Evolutionary conservation across 345 rosid genomes (phyloP).

Genomic region (Moricandia moricandioides): DNA sequence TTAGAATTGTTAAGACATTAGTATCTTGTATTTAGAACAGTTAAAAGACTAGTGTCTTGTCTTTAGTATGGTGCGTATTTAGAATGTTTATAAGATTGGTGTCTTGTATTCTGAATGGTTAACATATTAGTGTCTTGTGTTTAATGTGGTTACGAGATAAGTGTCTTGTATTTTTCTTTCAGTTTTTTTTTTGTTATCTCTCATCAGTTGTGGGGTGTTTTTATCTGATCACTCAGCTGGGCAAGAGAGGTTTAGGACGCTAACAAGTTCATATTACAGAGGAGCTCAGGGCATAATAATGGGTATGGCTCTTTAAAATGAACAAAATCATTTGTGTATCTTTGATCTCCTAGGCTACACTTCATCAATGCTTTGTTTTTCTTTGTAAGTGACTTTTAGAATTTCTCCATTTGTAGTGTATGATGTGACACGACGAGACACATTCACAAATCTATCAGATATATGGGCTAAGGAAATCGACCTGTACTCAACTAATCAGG

Average conservation of each 20-base stretch:
- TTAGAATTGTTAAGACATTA: neutral
- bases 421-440: conserved; percentile 86
- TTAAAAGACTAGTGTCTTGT: neutral
- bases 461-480: conserved; percentile 97
- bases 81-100: neutral
- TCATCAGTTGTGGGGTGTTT: neutral
- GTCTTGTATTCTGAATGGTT: neutral
- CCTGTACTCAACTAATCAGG: conserved; percentile 84
- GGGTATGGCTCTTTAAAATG: conserved; percentile 50
- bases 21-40: neutral
- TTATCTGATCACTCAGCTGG: conserved; percentile 65
- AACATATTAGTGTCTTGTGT: neutral
- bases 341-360: neutral
- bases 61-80: neutral
- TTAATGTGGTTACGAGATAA: neutral
- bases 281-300: conserved; percentile 94
- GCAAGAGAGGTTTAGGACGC: conserved; percentile 93
- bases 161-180: neutral
- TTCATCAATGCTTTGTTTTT: neutral
- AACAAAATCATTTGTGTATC: neutral
- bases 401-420: conserved; percentile 48
- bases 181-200: neutral
- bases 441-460: conserved; percentile 87
- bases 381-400: neutral
- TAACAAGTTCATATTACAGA: conserved; percentile 91